Evolutionary conservation across 2,329 filamentous ascomycete genomes (phyloP).

Genomic region (Diaporthe aspalathi): DNA sequence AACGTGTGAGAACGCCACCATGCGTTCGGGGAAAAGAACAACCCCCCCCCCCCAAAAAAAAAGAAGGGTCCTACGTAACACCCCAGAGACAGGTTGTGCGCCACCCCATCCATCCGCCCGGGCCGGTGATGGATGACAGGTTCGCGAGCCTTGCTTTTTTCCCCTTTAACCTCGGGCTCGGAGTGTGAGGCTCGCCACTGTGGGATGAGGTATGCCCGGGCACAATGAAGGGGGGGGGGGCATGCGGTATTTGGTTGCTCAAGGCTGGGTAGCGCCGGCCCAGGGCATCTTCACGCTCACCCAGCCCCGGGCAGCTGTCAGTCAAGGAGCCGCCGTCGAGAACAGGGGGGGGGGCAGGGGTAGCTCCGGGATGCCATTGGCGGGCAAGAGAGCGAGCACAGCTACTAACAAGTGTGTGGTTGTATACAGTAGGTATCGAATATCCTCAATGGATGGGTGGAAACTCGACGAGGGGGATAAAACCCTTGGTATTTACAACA

Average conservation of each 20-base stretch:
- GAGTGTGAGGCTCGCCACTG: slow-evolving; percentile 5
- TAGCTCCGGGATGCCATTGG: not conserved
- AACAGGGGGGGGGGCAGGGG: not conserved
- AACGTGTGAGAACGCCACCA: not conserved
- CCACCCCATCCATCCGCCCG: not conserved
- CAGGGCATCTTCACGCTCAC: not conserved
- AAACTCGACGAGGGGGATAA: not conserved
- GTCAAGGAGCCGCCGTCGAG: not conserved
- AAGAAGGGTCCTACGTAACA: not conserved
- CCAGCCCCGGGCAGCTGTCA: slow-evolving; percentile 1
- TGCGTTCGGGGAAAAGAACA: not conserved
- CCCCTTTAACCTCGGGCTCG: slow-evolving; percentile 2
- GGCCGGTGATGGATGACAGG: not conserved
- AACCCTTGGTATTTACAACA: too few species aligned
- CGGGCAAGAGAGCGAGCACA: not conserved
- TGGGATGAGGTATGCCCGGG: not conserved
- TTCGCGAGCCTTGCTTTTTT: too few species aligned
- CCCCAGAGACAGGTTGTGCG: not conserved
- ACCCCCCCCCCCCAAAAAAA: too few species aligned
- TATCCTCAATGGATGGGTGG: not conserved
- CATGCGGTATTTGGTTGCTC: not conserved
- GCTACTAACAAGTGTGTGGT: too few species aligned
- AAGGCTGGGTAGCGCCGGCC: not conserved
- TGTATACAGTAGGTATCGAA: too few species aligned
- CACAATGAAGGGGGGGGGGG: too few species aligned